Base-by-base conservation (phyloP, 2,329 filamentous ascomycete genomes). In the Colletotrichum tropicale region DNA sequence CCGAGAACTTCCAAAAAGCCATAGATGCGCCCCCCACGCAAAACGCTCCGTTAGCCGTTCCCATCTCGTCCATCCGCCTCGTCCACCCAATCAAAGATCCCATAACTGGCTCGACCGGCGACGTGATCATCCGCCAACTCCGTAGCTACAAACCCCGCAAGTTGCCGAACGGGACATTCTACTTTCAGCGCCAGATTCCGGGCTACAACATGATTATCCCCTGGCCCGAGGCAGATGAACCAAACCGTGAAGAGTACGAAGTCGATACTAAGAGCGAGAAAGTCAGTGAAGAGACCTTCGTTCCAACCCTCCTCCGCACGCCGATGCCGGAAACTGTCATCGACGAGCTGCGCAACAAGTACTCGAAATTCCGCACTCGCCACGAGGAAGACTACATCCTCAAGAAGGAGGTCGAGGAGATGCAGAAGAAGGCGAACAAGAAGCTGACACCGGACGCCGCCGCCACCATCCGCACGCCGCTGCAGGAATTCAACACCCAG, bases 271-370 rank as follows among this genome's bases (percentile, higher is more conserved):
- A 92, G 61, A 93, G 94, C 78, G 91, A 94, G 82, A 90, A 93
- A 71, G 94, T 95, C 74, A 95, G 98, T 81, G 89, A 92, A 77
- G 89, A 88, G 81, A 95, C 94, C 2, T 98, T 94, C 83, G 88
- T 93, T 70, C 96, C 96, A n/a, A 94, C 92, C 43, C 88, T 98
- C 28, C 87, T 96, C 32, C 88, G 90, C 18, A 90, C 94, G 30
- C 96, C 96, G 16, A 95, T 98, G 90, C 96, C 96, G 7, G 85
- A 88, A 34, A 86, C 85, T n/a, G 90, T 98, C 48, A 90, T 98
- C 78, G 93, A 98, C 83, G 96, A 98, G 88, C 88, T 98, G 82
- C 91, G 96, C 82, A 94, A 94, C 87, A 94, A 93, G 83, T 98
- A 93, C 89, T 94, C 93, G 79, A 92, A 90, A 80, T 97, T 96